These are phyloP conservation scores for Colletotrichum horii DNA, from an alignment of 2,329 filamentous ascomycete genomes.

Conservation along the genomic window DNA sequence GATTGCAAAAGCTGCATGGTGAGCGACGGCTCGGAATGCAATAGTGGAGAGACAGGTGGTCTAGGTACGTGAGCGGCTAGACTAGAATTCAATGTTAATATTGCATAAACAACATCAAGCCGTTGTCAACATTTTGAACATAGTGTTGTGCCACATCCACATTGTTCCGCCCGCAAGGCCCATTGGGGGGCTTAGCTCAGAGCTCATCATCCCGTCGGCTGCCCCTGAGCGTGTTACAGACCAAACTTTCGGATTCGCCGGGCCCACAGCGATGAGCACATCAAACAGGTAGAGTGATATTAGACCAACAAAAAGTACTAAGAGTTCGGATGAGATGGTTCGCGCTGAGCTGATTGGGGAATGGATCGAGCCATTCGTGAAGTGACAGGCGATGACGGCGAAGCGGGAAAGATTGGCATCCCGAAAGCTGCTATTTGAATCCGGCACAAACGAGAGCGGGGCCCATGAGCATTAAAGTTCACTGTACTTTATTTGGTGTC, in stretches of 20 bases:
- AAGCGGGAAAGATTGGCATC: not conserved
- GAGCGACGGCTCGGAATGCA: not conserved
- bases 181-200: rapidly evolving
- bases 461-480: not conserved
- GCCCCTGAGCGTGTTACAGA: not conserved
- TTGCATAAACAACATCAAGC: not conserved
- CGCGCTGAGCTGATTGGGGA: not conserved
- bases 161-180: rapidly evolving
- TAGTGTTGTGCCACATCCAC: rapidly evolving
- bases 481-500: not conserved
- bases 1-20: not conserved
- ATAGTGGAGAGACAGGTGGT: not conserved
- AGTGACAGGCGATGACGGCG: not conserved
- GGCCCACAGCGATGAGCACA: not conserved
- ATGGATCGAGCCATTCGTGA: not conserved
- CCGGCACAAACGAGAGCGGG: not conserved
- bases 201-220: not conserved
- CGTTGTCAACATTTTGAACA: rapidly evolving
- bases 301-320: not conserved
- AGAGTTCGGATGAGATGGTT: not conserved
- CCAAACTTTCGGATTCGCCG: not conserved
- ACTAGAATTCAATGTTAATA: not conserved
- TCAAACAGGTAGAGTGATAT: not conserved
- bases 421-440: not conserved
- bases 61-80: not conserved